phyloP scores from a whole-genome alignment of 345 rosid species.

The Microcos paniculata region DNA sequence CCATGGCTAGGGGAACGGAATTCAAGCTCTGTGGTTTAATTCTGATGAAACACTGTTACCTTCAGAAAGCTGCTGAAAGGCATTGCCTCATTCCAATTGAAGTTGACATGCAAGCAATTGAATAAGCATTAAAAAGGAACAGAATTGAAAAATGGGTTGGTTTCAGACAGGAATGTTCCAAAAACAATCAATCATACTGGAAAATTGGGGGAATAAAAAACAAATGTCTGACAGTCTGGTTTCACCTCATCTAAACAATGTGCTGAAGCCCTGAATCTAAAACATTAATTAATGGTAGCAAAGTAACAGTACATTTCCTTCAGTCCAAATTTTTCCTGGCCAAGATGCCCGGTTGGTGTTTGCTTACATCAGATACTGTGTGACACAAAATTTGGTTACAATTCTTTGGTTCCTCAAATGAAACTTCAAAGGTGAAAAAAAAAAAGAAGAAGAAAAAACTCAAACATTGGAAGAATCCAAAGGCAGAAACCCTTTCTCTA shows the following conservation, averaged over 20 bases:
- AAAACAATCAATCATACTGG: not conserved
- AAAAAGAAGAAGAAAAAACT: not conserved
- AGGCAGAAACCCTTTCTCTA: not conserved
- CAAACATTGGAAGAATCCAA: no score
- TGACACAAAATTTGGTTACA: not conserved
- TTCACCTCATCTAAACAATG: not conserved
- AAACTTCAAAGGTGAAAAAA: not conserved
- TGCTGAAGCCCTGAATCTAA: no score
- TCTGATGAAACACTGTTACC: not conserved
- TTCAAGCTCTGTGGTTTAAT: not conserved
- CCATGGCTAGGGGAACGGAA: not conserved
- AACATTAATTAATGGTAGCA: not conserved
- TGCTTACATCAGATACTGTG: not conserved
- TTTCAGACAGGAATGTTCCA: not conserved
- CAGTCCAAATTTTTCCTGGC: not conserved
- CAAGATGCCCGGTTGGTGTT: not conserved
- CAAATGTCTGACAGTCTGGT: not conserved
- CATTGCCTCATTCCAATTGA: not conserved
- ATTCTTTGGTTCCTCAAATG: not conserved
- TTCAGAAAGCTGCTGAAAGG: not conserved
- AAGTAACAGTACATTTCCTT: not conserved
- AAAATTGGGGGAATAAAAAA: not conserved
- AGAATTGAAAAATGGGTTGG: no score
- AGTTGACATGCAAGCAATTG: not conserved
- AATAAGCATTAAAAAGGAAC: not conserved